Percentiles rank a stretch among this genome's conserved stretches.
Evolutionary conservation across 2,329 filamentous ascomycete species (phyloP).

Genomic region (Colletotrichum phormii): DNA sequence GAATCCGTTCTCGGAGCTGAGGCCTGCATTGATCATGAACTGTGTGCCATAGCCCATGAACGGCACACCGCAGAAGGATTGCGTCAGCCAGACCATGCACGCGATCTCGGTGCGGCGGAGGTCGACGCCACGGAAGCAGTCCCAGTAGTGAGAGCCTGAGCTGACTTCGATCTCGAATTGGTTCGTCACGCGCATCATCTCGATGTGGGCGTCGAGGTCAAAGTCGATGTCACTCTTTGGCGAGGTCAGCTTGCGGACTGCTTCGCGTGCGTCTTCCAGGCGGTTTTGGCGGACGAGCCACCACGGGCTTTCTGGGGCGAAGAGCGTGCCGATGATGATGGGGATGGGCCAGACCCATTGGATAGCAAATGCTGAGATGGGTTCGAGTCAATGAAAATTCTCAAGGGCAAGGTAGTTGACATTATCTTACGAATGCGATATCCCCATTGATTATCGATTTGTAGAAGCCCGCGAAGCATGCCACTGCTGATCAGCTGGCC

Average conservation of each 20-base stretch:
- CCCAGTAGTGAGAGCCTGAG: conserved; percentile 38
- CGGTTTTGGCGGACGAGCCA: conserved; percentile 41
- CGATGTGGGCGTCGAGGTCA: conserved; percentile 39
- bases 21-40: conserved; percentile 40
- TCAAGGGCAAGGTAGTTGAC: rapidly evolving
- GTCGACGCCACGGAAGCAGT: conserved; percentile 40
- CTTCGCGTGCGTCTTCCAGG: conserved; percentile 39
- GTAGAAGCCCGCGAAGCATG: conserved; percentile 48
- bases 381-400: not conserved
- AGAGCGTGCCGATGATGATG: conserved; percentile 36
- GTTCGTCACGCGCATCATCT: conserved; percentile 45
- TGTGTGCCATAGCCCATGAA: conserved; percentile 36
- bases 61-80: conserved; percentile 42
- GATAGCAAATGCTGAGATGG: conserved; percentile 45
- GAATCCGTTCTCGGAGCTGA: conserved; percentile 45
- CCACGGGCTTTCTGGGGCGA: conserved; percentile 42
- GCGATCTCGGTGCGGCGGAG: conserved; percentile 44
- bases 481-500: conserved; percentile 52
- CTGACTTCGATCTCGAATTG: conserved; percentile 45
- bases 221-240: conserved; percentile 39
- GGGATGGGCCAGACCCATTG: conserved; percentile 40
- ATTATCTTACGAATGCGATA: conserved; percentile 53
- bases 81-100: conserved; percentile 43
- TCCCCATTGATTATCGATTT: conserved; percentile 48
- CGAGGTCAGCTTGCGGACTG: conserved; percentile 24